Evolutionary conservation across 176 grass and related monocot genomes (phyloP).

Genomic region (Otatea glauca): DNA sequence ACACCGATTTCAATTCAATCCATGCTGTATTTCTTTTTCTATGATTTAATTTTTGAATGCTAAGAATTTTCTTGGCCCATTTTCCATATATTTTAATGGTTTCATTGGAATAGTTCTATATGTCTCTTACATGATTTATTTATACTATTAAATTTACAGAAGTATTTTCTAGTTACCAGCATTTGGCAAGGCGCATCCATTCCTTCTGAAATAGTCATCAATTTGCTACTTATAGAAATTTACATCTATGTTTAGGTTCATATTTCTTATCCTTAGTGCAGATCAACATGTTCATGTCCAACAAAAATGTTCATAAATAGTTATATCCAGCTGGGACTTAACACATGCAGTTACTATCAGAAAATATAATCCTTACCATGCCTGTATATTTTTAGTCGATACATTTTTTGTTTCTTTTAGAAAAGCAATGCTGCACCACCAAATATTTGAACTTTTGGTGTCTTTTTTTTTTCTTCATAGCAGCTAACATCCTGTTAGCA

Average conservation of each 20-base stretch:
- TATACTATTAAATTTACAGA: not conserved
- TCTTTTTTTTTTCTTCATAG: conserved; percentile 4
- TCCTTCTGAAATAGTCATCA: not conserved
- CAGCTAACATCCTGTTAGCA: not conserved
- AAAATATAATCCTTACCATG: not conserved
- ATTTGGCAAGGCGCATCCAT: not conserved
- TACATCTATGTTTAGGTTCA: not conserved
- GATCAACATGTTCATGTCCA: conserved; percentile 22
- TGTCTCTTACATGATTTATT: not conserved
- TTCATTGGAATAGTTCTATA: not conserved
- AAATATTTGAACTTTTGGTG: conserved; percentile 2
- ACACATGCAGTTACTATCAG: conserved; percentile 1
- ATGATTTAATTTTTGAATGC: not conserved
- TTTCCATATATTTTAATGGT: conserved; percentile 24
- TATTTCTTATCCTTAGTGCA: conserved; percentile 23
- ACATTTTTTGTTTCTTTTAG: not conserved
- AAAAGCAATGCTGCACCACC: not conserved
- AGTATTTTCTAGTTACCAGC: not conserved
- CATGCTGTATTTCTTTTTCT: not conserved
- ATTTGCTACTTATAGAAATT: not conserved
- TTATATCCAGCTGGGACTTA: conserved; percentile 18
- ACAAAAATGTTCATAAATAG: not conserved
- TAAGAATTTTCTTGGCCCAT: not conserved
- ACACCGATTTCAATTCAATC: not conserved
- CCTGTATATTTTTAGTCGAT: conserved; percentile 9